A percentile compares a stretch with the other conserved stretches of the same genome.
These are phyloP conservation scores for Ochetophila trinervis DNA, from an alignment of 306 rosid genomes.

Conservation along the genomic window DNA sequence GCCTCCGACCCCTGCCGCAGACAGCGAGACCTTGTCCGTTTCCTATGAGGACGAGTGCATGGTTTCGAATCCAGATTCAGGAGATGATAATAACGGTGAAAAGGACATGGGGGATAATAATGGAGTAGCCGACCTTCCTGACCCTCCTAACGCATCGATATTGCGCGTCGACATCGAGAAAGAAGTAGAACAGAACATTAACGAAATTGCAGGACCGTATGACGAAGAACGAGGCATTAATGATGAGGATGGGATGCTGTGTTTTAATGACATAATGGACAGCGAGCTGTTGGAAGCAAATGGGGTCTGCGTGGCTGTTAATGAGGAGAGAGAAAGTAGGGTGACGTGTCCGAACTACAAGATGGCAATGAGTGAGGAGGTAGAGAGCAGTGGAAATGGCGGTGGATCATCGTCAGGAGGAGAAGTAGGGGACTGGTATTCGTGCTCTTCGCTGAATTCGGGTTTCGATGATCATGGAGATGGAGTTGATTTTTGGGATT, in stretches of 20 bases:
- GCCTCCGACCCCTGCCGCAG: slow-evolving; percentile 30
- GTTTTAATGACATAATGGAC: slow-evolving; percentile 30
- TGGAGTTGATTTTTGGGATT: slow-evolving; percentile 27
- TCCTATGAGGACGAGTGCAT: background rate
- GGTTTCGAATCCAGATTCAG: too few species aligned
- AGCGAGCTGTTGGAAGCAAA: slow-evolving; percentile 19
- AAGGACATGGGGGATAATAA: too few species aligned
- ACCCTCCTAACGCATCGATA: background rate
- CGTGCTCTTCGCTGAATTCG: slow-evolving; percentile 16
- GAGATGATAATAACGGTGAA: too few species aligned
- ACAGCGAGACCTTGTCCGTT: slow-evolving; percentile 15
- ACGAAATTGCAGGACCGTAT: slow-evolving; percentile 4
- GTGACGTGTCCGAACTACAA: background rate
- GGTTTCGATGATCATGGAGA: background rate
- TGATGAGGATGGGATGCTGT: slow-evolving; percentile 33
- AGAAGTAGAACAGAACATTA: background rate
- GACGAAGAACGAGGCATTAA: slow-evolving; percentile 10
- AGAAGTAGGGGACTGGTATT: slow-evolving; percentile 25
- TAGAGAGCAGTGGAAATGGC: slow-evolving; percentile 2
- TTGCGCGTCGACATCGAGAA: slow-evolving; percentile 5
- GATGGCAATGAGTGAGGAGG: slow-evolving; percentile 5
- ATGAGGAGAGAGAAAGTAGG: slow-evolving; percentile 21
- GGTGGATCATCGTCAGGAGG: background rate
- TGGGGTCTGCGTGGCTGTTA: slow-evolving; percentile 30
- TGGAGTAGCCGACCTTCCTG: too few species aligned